Evolutionary conservation across 305 asterid genomes (phyloP).

Genomic region (Fraxinus nigra): DNA sequence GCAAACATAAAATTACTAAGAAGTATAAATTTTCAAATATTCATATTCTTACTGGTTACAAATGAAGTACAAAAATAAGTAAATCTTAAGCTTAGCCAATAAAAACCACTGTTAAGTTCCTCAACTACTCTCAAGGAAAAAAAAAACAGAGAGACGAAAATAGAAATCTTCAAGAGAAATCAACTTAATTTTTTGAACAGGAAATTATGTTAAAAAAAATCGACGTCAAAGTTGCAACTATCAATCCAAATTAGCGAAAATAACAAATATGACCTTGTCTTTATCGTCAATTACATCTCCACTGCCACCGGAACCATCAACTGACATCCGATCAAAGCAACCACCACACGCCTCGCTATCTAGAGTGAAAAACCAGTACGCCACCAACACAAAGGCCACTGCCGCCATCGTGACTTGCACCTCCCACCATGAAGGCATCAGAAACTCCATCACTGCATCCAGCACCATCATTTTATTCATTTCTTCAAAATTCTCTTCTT

Average conservation of each 20-base stretch:
- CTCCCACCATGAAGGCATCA: constrained; percentile 96
- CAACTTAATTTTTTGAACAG: background rate
- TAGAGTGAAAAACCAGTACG: constrained; percentile 62
- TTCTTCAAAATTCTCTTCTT: background rate
- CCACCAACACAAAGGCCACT: constrained; percentile 61
- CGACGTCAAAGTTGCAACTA: constrained; percentile 8
- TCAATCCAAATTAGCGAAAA: constrained; percentile 1
- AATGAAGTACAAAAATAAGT: background rate
- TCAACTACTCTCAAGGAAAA: background rate
- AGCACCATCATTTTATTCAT: constrained; percentile 25
- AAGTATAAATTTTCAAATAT: background rate
- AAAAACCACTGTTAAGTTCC: background rate
- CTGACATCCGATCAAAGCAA: constrained; percentile 49
- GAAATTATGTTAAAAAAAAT: background rate
- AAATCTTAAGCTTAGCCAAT: background rate
- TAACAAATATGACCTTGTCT: constrained; percentile 45
- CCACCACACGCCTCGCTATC: constrained; percentile 31
- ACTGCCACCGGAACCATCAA: constrained; percentile 25
- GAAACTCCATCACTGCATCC: constrained; percentile 57
- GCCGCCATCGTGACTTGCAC: constrained; percentile 76
- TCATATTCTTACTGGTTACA: background rate
- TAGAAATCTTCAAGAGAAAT: background rate
- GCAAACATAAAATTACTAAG: background rate
- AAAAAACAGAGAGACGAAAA: background rate
- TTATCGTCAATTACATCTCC: constrained; percentile 43